Conservation (phyloP, 148 eudicot species). For the Vaccinium myrtillus region DNA sequence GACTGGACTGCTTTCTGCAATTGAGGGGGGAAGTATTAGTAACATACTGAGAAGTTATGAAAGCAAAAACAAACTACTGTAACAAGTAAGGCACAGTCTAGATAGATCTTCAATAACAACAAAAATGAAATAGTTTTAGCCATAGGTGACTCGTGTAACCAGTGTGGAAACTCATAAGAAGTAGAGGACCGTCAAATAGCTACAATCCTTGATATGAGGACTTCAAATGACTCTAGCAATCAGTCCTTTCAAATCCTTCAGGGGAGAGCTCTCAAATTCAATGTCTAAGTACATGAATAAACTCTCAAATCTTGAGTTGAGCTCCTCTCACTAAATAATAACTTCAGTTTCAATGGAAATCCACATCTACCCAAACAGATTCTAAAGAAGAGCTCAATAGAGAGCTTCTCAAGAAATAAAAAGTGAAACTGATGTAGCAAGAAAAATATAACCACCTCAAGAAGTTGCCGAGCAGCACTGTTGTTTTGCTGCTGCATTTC, state of each 20-base stretch:
- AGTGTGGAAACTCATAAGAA: not conserved
- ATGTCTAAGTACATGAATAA: not conserved
- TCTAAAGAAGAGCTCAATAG: not conserved
- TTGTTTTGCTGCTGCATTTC: conserved; percentile 86
- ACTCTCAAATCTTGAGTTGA: not conserved
- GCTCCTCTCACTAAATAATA: not conserved
- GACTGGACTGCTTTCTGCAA: conserved; percentile 88
- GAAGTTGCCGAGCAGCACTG: conserved; percentile 62
- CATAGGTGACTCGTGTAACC: not conserved
- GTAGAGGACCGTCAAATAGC: not conserved
- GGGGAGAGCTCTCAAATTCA: not conserved
- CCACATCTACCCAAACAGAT: not conserved
- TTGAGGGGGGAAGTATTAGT: not conserved
- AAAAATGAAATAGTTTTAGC: not conserved
- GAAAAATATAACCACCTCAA: conserved; percentile 74
- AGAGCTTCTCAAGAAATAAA: not conserved
- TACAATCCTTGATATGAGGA: not conserved
- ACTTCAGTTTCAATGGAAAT: not conserved
- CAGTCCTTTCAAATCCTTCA: not conserved
- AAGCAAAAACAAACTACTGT: not conserved
- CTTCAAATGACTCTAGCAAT: not conserved
- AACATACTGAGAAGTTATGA: conserved; percentile 1
- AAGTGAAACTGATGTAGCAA: not conserved
- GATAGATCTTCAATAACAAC: not conserved
- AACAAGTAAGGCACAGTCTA: not conserved